phyloP scores from a whole-genome alignment of 305 asterid genomes.

The Fraxinus dipetala region DNA sequence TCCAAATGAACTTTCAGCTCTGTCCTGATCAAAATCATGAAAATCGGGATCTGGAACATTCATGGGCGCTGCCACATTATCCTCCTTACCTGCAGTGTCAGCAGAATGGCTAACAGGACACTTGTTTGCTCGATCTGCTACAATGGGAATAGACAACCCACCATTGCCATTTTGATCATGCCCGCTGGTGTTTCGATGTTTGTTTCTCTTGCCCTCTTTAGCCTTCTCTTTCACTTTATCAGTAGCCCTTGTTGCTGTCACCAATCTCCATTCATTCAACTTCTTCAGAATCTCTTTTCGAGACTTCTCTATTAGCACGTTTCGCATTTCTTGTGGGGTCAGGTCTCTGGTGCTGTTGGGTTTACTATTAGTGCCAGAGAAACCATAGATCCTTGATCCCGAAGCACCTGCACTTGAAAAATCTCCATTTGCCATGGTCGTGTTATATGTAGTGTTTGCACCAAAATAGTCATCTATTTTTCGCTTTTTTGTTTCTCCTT shows the following conservation, averaged over 20 bases:
- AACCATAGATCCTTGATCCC: slow-evolving; percentile 12
- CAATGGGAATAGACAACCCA: slow-evolving; percentile 30
- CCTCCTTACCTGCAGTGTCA: slow-evolving; percentile 25
- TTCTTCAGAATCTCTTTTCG: slow-evolving; percentile 40
- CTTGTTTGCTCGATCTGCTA: slow-evolving; percentile 25
- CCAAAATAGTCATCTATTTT: slow-evolving; percentile 39
- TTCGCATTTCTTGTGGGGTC: slow-evolving; percentile 39
- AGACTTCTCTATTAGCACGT: slow-evolving; percentile 48
- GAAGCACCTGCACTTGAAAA: slow-evolving; percentile 13
- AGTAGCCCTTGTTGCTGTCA: slow-evolving; percentile 1
- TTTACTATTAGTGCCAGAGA: slow-evolving; percentile 29
- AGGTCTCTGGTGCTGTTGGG: slow-evolving; percentile 44
- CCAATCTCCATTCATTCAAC: slow-evolving; percentile 36
- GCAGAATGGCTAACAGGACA: slow-evolving; percentile 20
- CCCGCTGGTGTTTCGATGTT: slow-evolving; percentile 22
- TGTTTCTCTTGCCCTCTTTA: slow-evolving; percentile 37
- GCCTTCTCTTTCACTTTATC: slow-evolving; percentile 27
- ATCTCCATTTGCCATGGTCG: slow-evolving; percentile 26
- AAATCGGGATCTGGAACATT: slow-evolving; percentile 93
- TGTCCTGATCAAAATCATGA: slow-evolving; percentile 79
- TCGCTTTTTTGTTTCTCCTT: slow-evolving; percentile 36
- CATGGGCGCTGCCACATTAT: slow-evolving; percentile 39
- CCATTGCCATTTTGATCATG: slow-evolving; percentile 34
- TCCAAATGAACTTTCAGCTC: slow-evolving; percentile 60
- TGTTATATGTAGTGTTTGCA: slow-evolving; percentile 22